Evolutionary conservation across 2,329 filamentous ascomycete genomes (phyloP), one percentile per base, ranked within the genome.

Genomic region (Gyromitra esculenta): DNA sequence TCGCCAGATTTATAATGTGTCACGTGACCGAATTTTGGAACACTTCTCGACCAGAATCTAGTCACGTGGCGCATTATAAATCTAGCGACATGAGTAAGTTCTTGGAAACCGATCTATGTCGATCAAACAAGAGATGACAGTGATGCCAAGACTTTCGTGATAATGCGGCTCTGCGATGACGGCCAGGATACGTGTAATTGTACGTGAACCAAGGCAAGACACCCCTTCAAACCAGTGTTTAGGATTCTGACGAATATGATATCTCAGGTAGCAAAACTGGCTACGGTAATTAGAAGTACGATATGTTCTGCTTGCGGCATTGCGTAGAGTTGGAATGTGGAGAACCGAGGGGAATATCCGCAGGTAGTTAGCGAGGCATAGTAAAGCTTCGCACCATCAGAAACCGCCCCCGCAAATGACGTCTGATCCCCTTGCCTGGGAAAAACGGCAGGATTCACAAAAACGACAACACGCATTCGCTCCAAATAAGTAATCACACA

Each of bases 371-470:
- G 71, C 63, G 64, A 74, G 72, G 50, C 37, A 50, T n/a, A 43
- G 48, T n/a, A 11, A 59, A 59, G 56, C 56, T 52, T 18, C 8
- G 8, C 18, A 25, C 18, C 18, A 60, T 45, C 63, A 43, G 45
- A 31, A 71, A 35, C 9, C 35, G 69, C 50, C 72, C 72, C 72
- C 72, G 65, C 72, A 75, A 64, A 75, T 75, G 65, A 72, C 69
- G 69, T 65, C 59, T 18, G 66, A 31, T 45, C 35, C 56, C 43
- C 57, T 48, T 64, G 48, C 35, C 66, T 50, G 48, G 54, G 48
- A 52, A 59, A 52, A n/a, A 62, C 68, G 59, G 63, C 69, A 72
- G 39, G 45, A 63, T 63, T 71, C 57, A 60, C 52, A 25, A 39
- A 70, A 60, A 68, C 56, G 67, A 73, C 71, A 73, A 62, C 56